Percentiles rank a stretch among this genome's conserved stretches.
These are phyloP conservation scores for Hypoxylon sp. DNA, from an alignment of 2,329 filamentous ascomycete species.

Conservation along the genomic window DNA sequence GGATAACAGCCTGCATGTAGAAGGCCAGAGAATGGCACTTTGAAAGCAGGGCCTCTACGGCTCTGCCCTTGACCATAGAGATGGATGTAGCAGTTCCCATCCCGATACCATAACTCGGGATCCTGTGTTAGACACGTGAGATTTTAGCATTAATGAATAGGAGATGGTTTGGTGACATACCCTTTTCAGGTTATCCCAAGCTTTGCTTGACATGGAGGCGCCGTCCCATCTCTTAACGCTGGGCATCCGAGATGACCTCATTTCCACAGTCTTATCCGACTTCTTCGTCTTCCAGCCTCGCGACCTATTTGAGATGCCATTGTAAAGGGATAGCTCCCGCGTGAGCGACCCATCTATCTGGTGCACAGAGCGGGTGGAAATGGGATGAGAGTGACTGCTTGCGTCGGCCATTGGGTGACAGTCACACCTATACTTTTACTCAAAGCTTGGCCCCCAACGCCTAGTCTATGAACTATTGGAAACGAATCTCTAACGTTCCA, in stretches of 20 bases:
- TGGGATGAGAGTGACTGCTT: constrained; percentile 6
- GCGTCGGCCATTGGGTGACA: constrained; percentile 21
- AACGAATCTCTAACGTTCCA: not conserved
- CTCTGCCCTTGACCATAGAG: constrained; percentile 77
- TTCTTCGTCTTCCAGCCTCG: constrained; percentile 57
- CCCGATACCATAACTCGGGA: constrained; percentile 76
- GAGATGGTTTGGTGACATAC: constrained; percentile 55
- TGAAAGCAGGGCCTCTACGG: constrained; percentile 76
- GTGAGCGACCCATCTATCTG: constrained; percentile 37
- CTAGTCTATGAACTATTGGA: not conserved
- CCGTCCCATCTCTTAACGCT: constrained; percentile 69
- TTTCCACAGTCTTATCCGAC: constrained; percentile 54
- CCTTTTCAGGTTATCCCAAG: constrained; percentile 65
- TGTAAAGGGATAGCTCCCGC: constrained; percentile 52
- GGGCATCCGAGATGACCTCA: constrained; percentile 44
- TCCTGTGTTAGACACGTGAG: constrained; percentile 67
- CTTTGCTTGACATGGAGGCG: constrained; percentile 59
- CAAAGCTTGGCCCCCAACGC: constrained; percentile 5
- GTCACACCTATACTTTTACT: constrained; percentile 11
- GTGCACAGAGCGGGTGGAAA: not conserved
- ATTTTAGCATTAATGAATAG: constrained; percentile 4
- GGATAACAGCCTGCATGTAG: constrained; percentile 71
- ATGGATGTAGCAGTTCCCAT: constrained; percentile 79
- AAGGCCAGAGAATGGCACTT: constrained; percentile 72
- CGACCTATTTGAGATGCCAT: constrained; percentile 55